phyloP scores from a whole-genome alignment of 345 rosid genomes.

The Eucalyptus erythrocorys region DNA sequence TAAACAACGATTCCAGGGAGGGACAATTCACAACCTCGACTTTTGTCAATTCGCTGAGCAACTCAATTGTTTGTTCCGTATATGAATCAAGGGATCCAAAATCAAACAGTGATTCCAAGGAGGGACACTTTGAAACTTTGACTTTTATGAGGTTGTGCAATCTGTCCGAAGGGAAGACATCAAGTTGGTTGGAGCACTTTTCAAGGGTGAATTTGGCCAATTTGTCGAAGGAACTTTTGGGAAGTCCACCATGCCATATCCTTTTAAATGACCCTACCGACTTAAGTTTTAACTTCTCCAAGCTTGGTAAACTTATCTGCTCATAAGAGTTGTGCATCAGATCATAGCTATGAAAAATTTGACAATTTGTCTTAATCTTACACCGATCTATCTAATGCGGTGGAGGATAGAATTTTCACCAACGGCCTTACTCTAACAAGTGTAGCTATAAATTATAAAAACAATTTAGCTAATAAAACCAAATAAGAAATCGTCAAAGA shows the following conservation, averaged over 20 bases:
- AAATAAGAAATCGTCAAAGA: too few relatives aligned
- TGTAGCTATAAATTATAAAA: rapidly evolving
- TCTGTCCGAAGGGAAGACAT: too few relatives aligned
- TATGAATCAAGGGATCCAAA: not conserved
- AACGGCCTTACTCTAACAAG: too few relatives aligned
- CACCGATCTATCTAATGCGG: rapidly evolving
- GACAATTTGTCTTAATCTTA: rapidly evolving
- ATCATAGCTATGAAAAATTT: not conserved
- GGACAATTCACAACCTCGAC: not conserved
- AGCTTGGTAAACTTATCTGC: rapidly evolving
- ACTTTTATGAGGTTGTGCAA: not conserved
- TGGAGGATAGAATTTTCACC: not conserved
- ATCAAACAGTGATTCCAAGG: not conserved
- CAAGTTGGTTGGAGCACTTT: too few relatives aligned
- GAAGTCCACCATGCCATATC: too few relatives aligned
- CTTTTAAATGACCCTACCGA: rapidly evolving
- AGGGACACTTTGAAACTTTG: rapidly evolving
- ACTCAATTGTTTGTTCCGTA: not conserved
- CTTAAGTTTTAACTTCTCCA: rapidly evolving
- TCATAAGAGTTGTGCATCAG: rapidly evolving
- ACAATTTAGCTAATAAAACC: not conserved
- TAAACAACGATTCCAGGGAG: not conserved
- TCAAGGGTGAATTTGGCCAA: too few relatives aligned
- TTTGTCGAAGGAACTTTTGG: rapidly evolving
- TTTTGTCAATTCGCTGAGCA: not conserved